Percentiles rank a stretch among this genome's conserved stretches.
phyloP scores from a whole-genome alignment of 75 land plant genomes.

The Isoetes taiwanensis region DNA sequence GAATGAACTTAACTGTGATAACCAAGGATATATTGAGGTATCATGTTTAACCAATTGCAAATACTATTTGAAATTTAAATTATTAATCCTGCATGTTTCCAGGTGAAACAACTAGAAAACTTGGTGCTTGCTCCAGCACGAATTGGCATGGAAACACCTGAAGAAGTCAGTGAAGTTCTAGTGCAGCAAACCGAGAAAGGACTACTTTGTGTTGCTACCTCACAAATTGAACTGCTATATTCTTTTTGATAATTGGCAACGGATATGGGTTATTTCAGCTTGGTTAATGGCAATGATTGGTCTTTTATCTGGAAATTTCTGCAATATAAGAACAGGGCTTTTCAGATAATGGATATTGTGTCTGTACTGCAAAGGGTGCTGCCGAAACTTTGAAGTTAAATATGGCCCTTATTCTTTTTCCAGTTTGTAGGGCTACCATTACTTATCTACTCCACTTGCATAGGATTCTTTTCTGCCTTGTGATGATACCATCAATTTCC shows the following conservation, averaged over 20 bases:
- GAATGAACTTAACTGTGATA: constrained; percentile 21
- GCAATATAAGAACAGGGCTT: constrained; percentile 13
- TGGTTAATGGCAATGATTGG: constrained; percentile 12
- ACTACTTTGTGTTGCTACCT: too few species aligned
- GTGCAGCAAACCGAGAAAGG: too few species aligned
- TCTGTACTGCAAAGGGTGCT: constrained; percentile 26
- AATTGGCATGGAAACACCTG: too few species aligned
- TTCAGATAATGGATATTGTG: constrained; percentile 22
- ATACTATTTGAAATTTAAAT: too few species aligned
- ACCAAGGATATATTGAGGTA: constrained; percentile 30
- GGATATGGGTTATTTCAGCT: constrained; percentile 10
- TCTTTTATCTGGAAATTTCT: constrained; percentile 24
- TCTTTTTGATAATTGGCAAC: constrained; percentile 27
- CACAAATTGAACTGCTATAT: too few species aligned
- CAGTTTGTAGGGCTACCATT: constrained; percentile 23
- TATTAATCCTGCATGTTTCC: too few species aligned
- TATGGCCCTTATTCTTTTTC: constrained; percentile 23
- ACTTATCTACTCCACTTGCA: constrained; percentile 19
- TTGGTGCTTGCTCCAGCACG: too few species aligned
- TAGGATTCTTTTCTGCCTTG: constrained; percentile 19
- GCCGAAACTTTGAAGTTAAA: constrained; percentile 26
- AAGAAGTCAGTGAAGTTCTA: too few species aligned
- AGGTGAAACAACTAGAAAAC: too few species aligned
- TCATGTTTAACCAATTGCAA: background rate
- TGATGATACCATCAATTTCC: constrained; percentile 24